Evolutionary conservation across 352 stramenopile species (phyloP).

Genomic region (Thalassiosira livingstoniorum): DNA sequence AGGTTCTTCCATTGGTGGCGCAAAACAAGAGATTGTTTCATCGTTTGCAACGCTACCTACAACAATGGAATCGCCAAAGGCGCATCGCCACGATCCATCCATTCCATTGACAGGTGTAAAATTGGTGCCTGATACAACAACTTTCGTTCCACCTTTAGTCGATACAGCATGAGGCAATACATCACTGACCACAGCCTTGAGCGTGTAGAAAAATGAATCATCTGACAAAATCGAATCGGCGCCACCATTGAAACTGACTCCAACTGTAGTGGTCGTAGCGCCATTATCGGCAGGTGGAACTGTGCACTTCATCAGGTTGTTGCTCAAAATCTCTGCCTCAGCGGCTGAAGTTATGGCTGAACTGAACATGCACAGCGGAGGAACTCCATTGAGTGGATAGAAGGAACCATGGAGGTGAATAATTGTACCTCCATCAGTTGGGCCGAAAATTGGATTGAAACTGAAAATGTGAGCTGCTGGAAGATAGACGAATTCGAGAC

Average conservation of each 20-base stretch:
- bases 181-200: background rate
- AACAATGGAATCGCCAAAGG: constrained; percentile 32
- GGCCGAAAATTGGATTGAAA: constrained; percentile 39
- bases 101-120: constrained; percentile 20
- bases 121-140: constrained; percentile 11
- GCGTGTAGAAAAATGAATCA: constrained; percentile 27
- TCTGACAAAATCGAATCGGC: constrained; percentile 28
- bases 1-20: constrained; percentile 28
- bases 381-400: constrained; percentile 22
- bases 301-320: constrained; percentile 32
- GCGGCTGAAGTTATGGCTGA: background rate
- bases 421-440: constrained; percentile 21
- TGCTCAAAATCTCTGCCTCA: constrained; percentile 36
- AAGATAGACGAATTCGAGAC: constrained; percentile 30
- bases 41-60: background rate
- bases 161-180: constrained; percentile 26
- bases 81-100: constrained; percentile 7
- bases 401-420: constrained; percentile 50
- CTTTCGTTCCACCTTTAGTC: constrained; percentile 23
- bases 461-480: constrained; percentile 26
- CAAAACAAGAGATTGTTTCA: constrained; percentile 28
- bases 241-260: constrained; percentile 46
- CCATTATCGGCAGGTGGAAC: constrained; percentile 4
- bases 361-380: constrained; percentile 30
- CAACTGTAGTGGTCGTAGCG: constrained; percentile 8